Evolutionary conservation across 495 filamentous ascomycete genomes (phyloP).

Genomic region (Chaetomium cochliodes): DNA sequence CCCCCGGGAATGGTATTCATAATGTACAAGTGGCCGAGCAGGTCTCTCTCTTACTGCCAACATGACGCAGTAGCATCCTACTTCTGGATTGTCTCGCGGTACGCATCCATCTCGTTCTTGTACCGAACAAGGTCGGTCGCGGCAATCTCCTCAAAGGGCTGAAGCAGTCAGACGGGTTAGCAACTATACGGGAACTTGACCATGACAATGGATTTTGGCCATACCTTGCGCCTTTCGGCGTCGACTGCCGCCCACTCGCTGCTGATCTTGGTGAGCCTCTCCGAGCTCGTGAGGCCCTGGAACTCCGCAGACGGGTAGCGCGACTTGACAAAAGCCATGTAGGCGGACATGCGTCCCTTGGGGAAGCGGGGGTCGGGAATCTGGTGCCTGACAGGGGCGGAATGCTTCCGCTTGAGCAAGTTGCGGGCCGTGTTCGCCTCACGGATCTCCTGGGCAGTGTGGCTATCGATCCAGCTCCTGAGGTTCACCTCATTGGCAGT

Average conservation of each 20-base stretch:
- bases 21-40: background rate
- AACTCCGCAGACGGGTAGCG: conserved; percentile 51
- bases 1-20: background rate
- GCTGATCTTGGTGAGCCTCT: conserved; percentile 35
- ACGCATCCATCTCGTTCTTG: conserved; percentile 22
- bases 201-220: conserved; percentile 6
- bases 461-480: conserved; percentile 58
- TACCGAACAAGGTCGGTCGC: conserved; percentile 23
- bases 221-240: conserved; percentile 51
- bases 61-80: background rate
- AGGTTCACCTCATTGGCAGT: conserved; percentile 46
- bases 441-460: conserved; percentile 57
- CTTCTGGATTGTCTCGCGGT: background rate
- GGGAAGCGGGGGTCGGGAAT: conserved; percentile 61
- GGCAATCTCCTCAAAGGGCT: conserved; percentile 34
- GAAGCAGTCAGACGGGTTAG: conserved; percentile 22
- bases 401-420: conserved; percentile 40
- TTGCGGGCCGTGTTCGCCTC: conserved; percentile 64
- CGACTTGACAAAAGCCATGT: conserved; percentile 47
- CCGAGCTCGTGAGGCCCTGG: conserved; percentile 33
- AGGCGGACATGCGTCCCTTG: conserved; percentile 46
- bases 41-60: background rate
- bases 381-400: background rate
- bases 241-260: conserved; percentile 57
- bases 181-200: background rate